phyloP scores from a whole-genome alignment of 2,329 filamentous ascomycete species.

The Teratosphaeria destructans region DNA sequence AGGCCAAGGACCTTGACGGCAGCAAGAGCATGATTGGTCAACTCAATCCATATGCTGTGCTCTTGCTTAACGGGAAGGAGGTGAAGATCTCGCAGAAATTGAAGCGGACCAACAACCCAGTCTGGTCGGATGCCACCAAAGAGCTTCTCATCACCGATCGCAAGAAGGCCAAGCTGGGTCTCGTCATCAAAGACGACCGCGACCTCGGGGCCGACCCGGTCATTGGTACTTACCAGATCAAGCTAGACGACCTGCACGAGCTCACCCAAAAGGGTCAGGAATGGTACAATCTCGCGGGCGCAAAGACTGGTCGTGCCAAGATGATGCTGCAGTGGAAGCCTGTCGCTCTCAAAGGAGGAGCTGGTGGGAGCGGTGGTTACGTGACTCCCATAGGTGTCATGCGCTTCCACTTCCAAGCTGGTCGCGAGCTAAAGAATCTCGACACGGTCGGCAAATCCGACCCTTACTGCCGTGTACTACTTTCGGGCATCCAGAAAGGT shows the following conservation, averaged over 20 bases:
- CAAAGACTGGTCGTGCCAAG: constrained; percentile 75
- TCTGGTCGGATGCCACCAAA: constrained; percentile 87
- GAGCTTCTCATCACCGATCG: constrained; percentile 92
- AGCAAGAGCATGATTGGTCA: constrained; percentile 84
- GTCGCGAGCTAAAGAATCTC: constrained; percentile 74
- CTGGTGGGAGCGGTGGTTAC: constrained; percentile 75
- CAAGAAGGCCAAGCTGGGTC: constrained; percentile 77
- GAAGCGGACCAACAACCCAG: constrained; percentile 94
- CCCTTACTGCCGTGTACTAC: constrained; percentile 77
- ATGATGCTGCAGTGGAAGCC: constrained; percentile 93
- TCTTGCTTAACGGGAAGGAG: constrained; percentile 86
- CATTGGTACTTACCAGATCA: constrained; percentile 88
- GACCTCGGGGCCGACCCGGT: constrained; percentile 74
- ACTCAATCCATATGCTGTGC: constrained; percentile 79
- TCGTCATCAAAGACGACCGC: constrained; percentile 92
- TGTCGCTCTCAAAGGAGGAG: constrained; percentile 70
- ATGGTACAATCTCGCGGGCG: constrained; percentile 83
- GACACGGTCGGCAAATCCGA: constrained; percentile 96
- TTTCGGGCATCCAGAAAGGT: constrained; percentile 83
- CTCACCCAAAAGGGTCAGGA: constrained; percentile 87
- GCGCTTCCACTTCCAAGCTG: constrained; percentile 82
- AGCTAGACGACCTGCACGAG: constrained; percentile 84
- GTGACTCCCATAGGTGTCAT: constrained; percentile 89
- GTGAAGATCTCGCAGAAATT: constrained; percentile 82
- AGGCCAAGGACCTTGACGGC: constrained; percentile 90